phyloP scores from a whole-genome alignment of 306 rosid species.

The Pyrus bretschneideri region DNA sequence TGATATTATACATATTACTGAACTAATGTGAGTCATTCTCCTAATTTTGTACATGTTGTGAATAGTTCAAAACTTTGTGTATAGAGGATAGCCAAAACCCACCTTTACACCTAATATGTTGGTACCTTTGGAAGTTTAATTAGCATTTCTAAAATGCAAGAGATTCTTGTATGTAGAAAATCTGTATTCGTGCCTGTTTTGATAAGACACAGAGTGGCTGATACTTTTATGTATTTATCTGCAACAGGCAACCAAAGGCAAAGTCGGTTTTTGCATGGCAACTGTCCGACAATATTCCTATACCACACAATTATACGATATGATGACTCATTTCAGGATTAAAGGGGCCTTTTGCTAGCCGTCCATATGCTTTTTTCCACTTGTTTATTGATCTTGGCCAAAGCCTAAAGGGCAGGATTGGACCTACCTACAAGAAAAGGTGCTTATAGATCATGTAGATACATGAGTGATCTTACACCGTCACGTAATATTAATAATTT shows the following conservation, averaged over 20 bases:
- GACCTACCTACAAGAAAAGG: neutral
- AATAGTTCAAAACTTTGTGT: neutral
- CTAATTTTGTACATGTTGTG: too few relatives aligned
- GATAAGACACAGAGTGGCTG: constrained; percentile 1
- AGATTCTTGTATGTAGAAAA: neutral
- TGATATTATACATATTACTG: neutral
- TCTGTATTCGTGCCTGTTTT: neutral
- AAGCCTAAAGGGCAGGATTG: neutral
- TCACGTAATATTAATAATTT: too few relatives aligned
- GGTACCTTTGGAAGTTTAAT: neutral
- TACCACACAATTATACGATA: neutral
- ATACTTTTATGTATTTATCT: neutral
- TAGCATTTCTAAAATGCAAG: neutral
- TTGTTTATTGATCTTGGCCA: neutral
- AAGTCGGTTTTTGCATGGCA: neutral
- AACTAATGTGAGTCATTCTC: neutral
- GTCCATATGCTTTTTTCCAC: neutral
- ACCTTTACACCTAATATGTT: neutral
- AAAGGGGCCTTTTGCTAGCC: neutral
- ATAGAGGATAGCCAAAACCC: neutral
- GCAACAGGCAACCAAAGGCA: neutral
- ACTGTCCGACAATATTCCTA: constrained; percentile 4
- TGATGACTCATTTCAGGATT: neutral
- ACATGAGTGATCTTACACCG: neutral
- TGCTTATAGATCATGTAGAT: neutral